A percentile compares a stretch with the other conserved stretches of the same genome.
Conservation (phyloP, 371 early-diverging fungal genomes). For the Blakeslea trispora region DNA sequence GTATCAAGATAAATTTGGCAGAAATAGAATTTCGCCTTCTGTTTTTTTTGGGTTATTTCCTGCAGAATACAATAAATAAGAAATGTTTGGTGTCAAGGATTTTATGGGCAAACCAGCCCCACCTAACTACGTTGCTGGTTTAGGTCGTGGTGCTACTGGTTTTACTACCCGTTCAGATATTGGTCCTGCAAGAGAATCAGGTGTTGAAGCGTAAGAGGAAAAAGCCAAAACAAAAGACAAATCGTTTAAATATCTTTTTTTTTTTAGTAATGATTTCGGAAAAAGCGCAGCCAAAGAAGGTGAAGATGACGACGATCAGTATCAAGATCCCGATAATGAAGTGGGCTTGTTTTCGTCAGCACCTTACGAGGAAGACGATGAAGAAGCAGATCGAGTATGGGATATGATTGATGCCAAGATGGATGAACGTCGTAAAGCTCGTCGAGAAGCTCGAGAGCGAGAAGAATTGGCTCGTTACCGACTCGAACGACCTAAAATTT, state of each 20-base stretch:
- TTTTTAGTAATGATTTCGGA: constrained; percentile 42
- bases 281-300: constrained; percentile 45
- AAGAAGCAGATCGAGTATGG: constrained; percentile 95
- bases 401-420: constrained; percentile 88
- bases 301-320: constrained; percentile 75
- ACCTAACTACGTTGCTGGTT: constrained; percentile 93
- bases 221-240: neutral
- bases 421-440: constrained; percentile 84
- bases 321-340: constrained; percentile 94
- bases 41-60: neutral
- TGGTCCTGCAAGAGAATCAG: constrained; percentile 91
- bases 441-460: constrained; percentile 69
- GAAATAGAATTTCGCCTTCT: neutral
- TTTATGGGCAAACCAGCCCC: constrained; percentile 87
- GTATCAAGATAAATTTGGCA: too few species aligned
- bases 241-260: neutral
- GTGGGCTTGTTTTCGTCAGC: constrained; percentile 84
- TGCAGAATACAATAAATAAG: neutral
- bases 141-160: constrained; percentile 95
- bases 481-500: constrained; percentile 70
- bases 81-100: constrained; percentile 74
- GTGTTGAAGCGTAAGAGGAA: constrained; percentile 50
- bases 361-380: constrained; percentile 95
- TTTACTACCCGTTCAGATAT: constrained; percentile 98
- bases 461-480: constrained; percentile 58